phyloP scores from a whole-genome alignment of 306 rosid genomes.

The Psophocarpus tetragonolobus region DNA sequence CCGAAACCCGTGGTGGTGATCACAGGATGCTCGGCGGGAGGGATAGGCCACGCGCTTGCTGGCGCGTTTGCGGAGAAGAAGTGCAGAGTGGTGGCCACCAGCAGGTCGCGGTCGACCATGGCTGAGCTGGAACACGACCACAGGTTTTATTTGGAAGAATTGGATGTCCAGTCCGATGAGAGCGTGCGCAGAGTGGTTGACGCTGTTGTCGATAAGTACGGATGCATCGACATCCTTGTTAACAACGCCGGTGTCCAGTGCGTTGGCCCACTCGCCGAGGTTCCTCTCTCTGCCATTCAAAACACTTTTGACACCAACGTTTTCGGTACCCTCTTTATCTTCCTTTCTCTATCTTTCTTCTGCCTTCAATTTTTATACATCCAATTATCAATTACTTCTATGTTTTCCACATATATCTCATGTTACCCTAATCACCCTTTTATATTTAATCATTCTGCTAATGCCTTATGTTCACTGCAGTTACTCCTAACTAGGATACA shows the following conservation, averaged over 20 bases:
- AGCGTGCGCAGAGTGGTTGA: slow-evolving; percentile 54
- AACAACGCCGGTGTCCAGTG: slow-evolving; percentile 88
- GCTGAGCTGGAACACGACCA: slow-evolving; percentile 53
- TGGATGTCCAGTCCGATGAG: slow-evolving; percentile 76
- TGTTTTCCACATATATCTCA: too few species aligned
- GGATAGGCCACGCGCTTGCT: slow-evolving; percentile 81
- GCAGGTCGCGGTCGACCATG: slow-evolving; percentile 61
- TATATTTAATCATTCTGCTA: too few species aligned
- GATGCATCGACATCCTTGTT: slow-evolving; percentile 71
- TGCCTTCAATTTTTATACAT: too few species aligned
- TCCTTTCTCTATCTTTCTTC: too few species aligned
- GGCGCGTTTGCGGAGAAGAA: slow-evolving; percentile 63
- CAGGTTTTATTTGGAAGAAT: slow-evolving; percentile 60
- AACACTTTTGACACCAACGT: slow-evolving; percentile 73
- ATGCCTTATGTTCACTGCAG: too few species aligned
- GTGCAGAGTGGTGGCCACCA: slow-evolving; percentile 77
- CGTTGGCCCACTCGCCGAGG: slow-evolving; percentile 76
- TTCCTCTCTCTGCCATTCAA: slow-evolving; percentile 62
- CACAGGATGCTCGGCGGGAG: slow-evolving; percentile 70
- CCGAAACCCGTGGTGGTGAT: slow-evolving; percentile 60
- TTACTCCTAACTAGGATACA: too few species aligned
- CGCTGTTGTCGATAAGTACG: slow-evolving; percentile 49
- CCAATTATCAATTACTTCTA: too few species aligned
- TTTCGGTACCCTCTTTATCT: slow-evolving; percentile 45
- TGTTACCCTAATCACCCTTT: too few species aligned